Evolutionary conservation across 1,139 yeast genomes (phyloP), one percentile per base, ranked within the genome.

Genomic region (Yamadazyma dendronema): DNA sequence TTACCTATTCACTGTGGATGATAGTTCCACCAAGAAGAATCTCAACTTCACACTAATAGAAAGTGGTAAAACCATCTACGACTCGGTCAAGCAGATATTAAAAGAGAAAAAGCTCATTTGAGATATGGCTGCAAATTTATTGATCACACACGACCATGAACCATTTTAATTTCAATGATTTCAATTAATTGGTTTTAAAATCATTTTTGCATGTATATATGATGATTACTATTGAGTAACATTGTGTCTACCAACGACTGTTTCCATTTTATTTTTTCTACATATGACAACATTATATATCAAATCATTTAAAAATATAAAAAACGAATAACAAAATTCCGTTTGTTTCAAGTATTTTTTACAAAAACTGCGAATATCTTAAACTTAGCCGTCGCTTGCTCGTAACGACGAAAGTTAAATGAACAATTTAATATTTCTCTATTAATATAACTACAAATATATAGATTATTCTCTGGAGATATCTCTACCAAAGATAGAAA

Each of bases 401-500:
- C 22, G 22, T 7, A 19, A 7, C 22, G 22, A 19, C 6, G 6
- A 19, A 7, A 19, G 22, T 9, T 19, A n/a, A n/a, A n/a, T n/a
- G n/a, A n/a, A n/a, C n/a, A n/a, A n/a, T n/a, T n/a, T n/a, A n/a
- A 21, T 7, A 21, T 21, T 10, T 24, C 6, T 24, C 26, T 24
- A 24, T 24, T 49, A 49, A 22, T 60, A 67, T 0, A 49, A 63
- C 33, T 65, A 66, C 21, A 21, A 11, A n/a, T 10, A n/a, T 16
- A 19, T 28, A 28, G 27, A 31, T 39, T 64, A 76, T 55, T 76
- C 82, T 57, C 75, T 76, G 24, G 83, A 76, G 39, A 79, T 74
- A 62, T 88, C 96, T 69, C 97, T 85, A 43, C 97, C 97, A 59
- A 89, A 86, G 57, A 88, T 63, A 54, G 82, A 76, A 45, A 87